Evolutionary conservation across 2,329 filamentous ascomycete genomes (phyloP).

Genomic region (Akanthomyces lecanii): DNA sequence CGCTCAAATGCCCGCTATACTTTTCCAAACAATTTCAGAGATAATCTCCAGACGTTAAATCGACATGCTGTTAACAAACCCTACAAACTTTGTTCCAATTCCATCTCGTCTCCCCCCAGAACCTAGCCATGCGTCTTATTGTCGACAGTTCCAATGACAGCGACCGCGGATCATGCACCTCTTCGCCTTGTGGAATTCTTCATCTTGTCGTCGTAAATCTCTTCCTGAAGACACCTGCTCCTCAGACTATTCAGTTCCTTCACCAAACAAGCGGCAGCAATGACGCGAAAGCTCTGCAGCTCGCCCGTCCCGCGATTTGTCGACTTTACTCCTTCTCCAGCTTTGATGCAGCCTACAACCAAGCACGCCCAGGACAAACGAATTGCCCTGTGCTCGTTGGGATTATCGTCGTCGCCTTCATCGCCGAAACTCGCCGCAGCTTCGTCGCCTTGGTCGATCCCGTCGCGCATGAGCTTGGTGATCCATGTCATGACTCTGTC

Average conservation of each 20-base stretch:
- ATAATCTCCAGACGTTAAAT: too few species aligned
- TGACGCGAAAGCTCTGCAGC: conserved; percentile 34
- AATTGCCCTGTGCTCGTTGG: conserved; percentile 22
- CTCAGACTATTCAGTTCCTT: background rate
- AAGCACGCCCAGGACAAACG: conserved; percentile 35
- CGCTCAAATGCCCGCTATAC: too few species aligned
- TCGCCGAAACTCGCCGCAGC: background rate
- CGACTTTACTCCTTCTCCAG: background rate
- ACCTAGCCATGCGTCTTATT: too few species aligned
- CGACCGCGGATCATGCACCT: too few species aligned
- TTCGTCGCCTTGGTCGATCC: background rate
- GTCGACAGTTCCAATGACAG: too few species aligned
- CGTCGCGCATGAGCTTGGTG: conserved; percentile 29
- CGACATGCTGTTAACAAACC: too few species aligned
- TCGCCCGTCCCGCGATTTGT: conserved; percentile 19
- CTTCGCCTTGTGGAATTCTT: background rate
- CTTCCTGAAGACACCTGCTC: background rate
- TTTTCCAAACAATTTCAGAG: too few species aligned
- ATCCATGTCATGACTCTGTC: conserved; percentile 42
- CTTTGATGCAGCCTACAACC: conserved; percentile 24
- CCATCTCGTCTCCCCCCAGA: too few species aligned
- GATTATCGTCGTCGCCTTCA: background rate
- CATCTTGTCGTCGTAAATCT: background rate
- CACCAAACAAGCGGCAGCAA: conserved; percentile 27
- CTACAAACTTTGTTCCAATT: too few species aligned